phyloP scores from a whole-genome alignment of 441 rosid genomes.

The Populus hybrid region DNA sequence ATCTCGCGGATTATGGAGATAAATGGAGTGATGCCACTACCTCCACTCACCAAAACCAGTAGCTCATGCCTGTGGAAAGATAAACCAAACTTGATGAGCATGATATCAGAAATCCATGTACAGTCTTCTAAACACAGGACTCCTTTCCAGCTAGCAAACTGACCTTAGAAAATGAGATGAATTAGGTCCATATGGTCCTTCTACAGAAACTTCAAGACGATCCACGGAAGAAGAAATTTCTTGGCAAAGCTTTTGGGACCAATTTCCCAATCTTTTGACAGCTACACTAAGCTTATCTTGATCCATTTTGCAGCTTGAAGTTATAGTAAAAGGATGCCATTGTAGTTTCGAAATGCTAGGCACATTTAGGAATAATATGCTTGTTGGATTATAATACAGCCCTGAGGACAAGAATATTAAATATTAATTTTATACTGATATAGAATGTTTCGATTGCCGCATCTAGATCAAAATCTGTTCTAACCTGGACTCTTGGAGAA shows the following conservation, averaged over 20 bases:
- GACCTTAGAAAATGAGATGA: constrained; percentile 39
- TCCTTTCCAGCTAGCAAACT: not conserved
- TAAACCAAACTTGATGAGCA: not conserved
- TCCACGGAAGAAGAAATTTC: constrained; percentile 25
- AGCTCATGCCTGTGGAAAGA: constrained; percentile 45
- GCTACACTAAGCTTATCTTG: constrained; percentile 40
- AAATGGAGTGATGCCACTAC: constrained; percentile 86
- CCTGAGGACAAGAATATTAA: constrained; percentile 19
- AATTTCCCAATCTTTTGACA: constrained; percentile 45
- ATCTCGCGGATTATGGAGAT: constrained; percentile 70
- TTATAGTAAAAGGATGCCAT: constrained; percentile 63
- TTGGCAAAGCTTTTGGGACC: constrained; percentile 45
- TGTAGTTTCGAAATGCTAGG: constrained; percentile 51
- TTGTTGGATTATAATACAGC: constrained; percentile 37
- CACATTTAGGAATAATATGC: constrained; percentile 46
- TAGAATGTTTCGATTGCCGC: not conserved
- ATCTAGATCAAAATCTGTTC: not conserved
- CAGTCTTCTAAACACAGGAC: not conserved
- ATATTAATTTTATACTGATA: not conserved
- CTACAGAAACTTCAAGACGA: constrained; percentile 38
- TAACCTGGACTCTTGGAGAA: constrained; percentile 47
- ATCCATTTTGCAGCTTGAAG: constrained; percentile 44
- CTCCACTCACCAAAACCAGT: constrained; percentile 83
- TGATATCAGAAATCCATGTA: not conserved
- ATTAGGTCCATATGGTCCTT: constrained; percentile 69